Evolutionary conservation across 176 grass and related monocot species (phyloP), one percentile per base, ranked within the genome.

Genomic region (Lolium multiflorum): DNA sequence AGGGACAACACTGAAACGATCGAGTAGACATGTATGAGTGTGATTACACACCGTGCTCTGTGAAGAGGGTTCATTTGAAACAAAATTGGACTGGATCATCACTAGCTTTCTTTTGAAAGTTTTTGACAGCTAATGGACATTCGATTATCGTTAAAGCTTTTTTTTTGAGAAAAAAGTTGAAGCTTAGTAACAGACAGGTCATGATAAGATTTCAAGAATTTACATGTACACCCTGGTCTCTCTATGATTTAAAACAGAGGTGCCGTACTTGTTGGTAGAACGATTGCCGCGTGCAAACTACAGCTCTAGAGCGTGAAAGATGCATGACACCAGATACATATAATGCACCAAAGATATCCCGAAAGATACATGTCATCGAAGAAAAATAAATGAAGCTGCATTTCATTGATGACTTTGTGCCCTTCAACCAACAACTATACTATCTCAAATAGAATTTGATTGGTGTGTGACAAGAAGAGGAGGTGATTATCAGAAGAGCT

Each of bases 1-100:
- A 97, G 44, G 55, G 95, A 91, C 78, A 97, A 74, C 63, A 91
- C 95, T 97, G 70, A 4, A 18, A 77, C 54, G 83, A 24, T 51
- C 47, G 47, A 52, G 26, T n/a, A 70, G 6, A 35, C 11, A 52
- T 17, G 58, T 10, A 43, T 24, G 38, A 44, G 28, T 64, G 38
- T 6, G 67, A 5, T 44, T 5, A 62, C 17, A 41, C 3, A 39
- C 65, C 14, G 16, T 69, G 66, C 15, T 11, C 1, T 44, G 16
- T 9, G 16, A 44, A 69, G 65, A 71, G 20, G 17, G 18, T 35
- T 12, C 11, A 50, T 66, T 35, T 35, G 63, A 13, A 16, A 35
- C 28, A 35, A 35, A 14, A 66, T 16, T 35, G 26, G 25, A 35
- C 63, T 31, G 63, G 25, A 65, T 26, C 61, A 62, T 63, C 22